These are phyloP conservation scores for Talaromyces sp. DNA, from an alignment of 2,329 filamentous ascomycete species.

Conservation along the genomic window DNA sequence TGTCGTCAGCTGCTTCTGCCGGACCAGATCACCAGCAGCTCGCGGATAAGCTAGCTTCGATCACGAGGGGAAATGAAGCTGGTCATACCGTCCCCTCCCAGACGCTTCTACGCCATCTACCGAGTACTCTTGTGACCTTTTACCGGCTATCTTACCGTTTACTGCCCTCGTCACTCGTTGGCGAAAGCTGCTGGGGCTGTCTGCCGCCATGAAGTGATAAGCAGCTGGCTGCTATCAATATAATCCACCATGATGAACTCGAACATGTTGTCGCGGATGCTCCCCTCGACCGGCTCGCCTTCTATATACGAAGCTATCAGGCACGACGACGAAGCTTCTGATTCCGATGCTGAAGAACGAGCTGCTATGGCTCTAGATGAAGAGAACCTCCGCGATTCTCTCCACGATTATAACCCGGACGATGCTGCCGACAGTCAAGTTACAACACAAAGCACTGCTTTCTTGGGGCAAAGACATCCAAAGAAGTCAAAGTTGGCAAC, in stretches of 20 bases:
- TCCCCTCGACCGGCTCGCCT: constrained; percentile 45
- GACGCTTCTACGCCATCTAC: background rate
- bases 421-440: constrained; percentile 47
- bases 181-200: background rate
- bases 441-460: constrained; percentile 38
- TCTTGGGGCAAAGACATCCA: constrained; percentile 27
- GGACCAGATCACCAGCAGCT: background rate
- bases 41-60: background rate
- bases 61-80: background rate
- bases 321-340: constrained; percentile 41
- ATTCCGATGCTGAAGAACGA: constrained; percentile 42
- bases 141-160: background rate
- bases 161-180: background rate
- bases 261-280: constrained; percentile 37
- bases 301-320: constrained; percentile 46
- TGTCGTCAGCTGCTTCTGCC: background rate
- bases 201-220: constrained; percentile 7
- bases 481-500: constrained; percentile 16
- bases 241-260: constrained; percentile 36
- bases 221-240: background rate
- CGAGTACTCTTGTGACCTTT: background rate
- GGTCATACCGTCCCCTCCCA: background rate
- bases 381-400: constrained; percentile 45
- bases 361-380: constrained; percentile 47
- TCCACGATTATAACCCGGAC: constrained; percentile 54